A percentile compares a stretch with the other conserved stretches of the same genome.
Evolutionary conservation across 805 yeast species (phyloP).

Genomic region (Metschnikowia rubicola): DNA sequence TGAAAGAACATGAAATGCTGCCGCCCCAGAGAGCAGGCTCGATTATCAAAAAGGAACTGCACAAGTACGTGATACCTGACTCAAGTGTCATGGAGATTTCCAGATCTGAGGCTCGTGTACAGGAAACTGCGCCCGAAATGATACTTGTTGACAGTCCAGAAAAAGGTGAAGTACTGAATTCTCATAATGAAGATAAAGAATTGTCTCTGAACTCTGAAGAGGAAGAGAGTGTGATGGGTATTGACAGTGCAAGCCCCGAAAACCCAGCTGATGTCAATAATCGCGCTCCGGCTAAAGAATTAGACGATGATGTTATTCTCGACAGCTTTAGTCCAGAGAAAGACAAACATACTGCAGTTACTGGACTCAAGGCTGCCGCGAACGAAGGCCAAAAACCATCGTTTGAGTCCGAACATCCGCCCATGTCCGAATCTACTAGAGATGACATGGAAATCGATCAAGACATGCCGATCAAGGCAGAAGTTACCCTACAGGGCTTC

Average conservation of each 20-base stretch:
- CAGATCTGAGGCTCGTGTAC: neutral
- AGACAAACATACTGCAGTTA: no score
- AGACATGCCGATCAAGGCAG: no score
- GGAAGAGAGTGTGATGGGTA: neutral
- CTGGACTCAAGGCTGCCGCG: neutral
- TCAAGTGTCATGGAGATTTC: conserved; percentile 4
- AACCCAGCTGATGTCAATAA: neutral
- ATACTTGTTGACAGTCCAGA: conserved; percentile 3
- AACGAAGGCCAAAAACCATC: neutral
- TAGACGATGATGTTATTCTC: conserved; percentile 1
- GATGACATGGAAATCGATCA: neutral
- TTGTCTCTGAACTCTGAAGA: neutral
- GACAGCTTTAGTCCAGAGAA: neutral
- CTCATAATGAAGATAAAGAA: neutral
- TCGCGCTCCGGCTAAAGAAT: neutral
- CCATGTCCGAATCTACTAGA: neutral
- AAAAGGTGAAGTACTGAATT: neutral
- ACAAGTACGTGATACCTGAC: neutral
- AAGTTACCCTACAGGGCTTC: no score
- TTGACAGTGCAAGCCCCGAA: neutral
- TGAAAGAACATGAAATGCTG: neutral
- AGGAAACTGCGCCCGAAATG: neutral
- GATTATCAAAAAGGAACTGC: no score
- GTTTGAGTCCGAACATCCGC: neutral
- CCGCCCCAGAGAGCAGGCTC: neutral